Percentiles rank a stretch among this genome's conserved stretches.
Evolutionary conservation across 352 stramenopile genomes (phyloP).

Genomic region (Phytopythium mirpurense): DNA sequence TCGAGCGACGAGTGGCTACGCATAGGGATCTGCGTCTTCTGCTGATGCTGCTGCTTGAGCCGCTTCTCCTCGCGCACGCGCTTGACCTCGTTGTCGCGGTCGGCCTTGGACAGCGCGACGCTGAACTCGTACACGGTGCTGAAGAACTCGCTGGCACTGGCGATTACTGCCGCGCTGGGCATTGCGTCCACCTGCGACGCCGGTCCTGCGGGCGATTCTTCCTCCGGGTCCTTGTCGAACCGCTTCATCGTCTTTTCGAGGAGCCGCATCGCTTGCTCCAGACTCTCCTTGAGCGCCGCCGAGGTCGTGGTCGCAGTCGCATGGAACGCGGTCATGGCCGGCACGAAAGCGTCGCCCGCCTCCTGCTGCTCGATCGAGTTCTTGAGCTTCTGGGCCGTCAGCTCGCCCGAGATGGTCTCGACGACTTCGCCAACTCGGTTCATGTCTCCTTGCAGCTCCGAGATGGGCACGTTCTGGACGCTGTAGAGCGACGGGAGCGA

Average conservation of each 20-base stretch:
- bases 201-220: slow-evolving; percentile 11
- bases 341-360: slow-evolving; percentile 49
- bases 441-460: slow-evolving; percentile 72
- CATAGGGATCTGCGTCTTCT: slow-evolving; percentile 28
- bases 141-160: slow-evolving; percentile 60
- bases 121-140: slow-evolving; percentile 73
- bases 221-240: slow-evolving; percentile 45
- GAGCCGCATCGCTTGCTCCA: slow-evolving; percentile 40
- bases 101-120: slow-evolving; percentile 65
- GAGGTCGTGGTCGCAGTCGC: slow-evolving; percentile 29
- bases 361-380: slow-evolving; percentile 75
- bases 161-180: slow-evolving; percentile 23
- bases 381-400: slow-evolving; percentile 64
- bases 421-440: slow-evolving; percentile 50
- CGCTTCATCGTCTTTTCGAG: slow-evolving; percentile 57
- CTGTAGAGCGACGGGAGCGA: slow-evolving; percentile 64
- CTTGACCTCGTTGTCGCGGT: slow-evolving; percentile 74
- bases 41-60: slow-evolving; percentile 49
- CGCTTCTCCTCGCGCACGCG: slow-evolving; percentile 58
- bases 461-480: slow-evolving; percentile 73
- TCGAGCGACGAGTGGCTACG: slow-evolving; percentile 25
- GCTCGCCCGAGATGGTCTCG: slow-evolving; percentile 53
- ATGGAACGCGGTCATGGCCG: slow-evolving; percentile 62
- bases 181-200: slow-evolving; percentile 6
- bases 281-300: slow-evolving; percentile 29